A percentile compares a stretch with the other conserved stretches of the same genome.
These are phyloP conservation scores for Arthrobotrys megalospora DNA, from an alignment of 2,329 filamentous ascomycete genomes.

Conservation along the genomic window DNA sequence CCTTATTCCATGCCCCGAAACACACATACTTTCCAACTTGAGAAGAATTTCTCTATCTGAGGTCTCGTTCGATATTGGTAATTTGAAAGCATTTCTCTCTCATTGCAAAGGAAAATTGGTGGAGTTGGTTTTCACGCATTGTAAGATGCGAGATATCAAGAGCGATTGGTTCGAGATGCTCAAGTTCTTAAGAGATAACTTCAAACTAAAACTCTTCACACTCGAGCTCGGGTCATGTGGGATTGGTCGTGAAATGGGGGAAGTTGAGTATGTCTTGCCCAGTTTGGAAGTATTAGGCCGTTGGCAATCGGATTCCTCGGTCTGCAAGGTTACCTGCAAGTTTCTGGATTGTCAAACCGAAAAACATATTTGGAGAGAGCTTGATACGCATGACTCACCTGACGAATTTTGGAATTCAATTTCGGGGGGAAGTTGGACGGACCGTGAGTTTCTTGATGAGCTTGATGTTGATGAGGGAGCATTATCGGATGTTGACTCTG, in stretches of 20 bases:
- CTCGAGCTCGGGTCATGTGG: not conserved
- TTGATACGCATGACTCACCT: not conserved
- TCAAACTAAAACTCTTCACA: not conserved
- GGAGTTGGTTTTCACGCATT: not conserved
- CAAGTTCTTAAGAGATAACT: not conserved
- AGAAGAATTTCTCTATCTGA: not conserved
- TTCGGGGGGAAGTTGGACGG: conserved; percentile 3
- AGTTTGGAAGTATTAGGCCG: not conserved
- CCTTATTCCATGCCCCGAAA: not conserved
- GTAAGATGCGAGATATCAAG: not conserved
- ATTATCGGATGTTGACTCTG: not conserved
- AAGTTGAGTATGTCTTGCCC: not conserved
- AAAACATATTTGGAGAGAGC: not conserved
- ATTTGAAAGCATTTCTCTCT: not conserved
- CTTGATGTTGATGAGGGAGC: too few relatives aligned
- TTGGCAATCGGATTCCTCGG: not conserved
- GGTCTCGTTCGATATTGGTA: not conserved
- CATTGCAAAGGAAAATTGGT: not conserved
- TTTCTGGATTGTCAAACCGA: too few relatives aligned
- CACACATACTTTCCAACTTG: not conserved
- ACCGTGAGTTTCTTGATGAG: not conserved
- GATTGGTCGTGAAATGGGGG: not conserved
- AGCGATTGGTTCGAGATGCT: not conserved
- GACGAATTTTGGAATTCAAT: conserved; percentile 30
- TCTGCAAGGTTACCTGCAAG: not conserved